phyloP scores from a whole-genome alignment of 2,329 filamentous ascomycete genomes.

The Penicillium expansum region DNA sequence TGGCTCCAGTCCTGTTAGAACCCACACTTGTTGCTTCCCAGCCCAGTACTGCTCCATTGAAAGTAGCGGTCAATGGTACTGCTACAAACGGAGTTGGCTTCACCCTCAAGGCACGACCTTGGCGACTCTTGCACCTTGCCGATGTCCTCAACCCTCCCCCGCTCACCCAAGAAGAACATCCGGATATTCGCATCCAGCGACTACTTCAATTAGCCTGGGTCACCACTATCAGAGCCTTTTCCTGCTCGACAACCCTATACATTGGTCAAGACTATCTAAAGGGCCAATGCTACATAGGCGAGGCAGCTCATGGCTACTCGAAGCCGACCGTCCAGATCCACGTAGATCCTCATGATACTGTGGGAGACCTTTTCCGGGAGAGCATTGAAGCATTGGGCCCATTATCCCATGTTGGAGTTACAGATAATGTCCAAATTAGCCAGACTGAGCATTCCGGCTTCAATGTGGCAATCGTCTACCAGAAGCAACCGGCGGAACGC shows the following conservation, averaged over 20 bases:
- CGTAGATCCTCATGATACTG: slow-evolving; percentile 10
- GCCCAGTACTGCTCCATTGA: not conserved
- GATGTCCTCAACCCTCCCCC: slow-evolving; percentile 4
- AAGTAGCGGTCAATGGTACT: not conserved
- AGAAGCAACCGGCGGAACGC: not conserved
- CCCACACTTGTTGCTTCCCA: not conserved
- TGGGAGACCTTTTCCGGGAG: slow-evolving; percentile 7
- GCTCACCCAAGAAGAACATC: not conserved
- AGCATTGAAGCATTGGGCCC: not conserved
- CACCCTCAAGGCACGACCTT: not conserved
- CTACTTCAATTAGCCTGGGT: slow-evolving; percentile 17
- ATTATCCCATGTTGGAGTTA: not conserved
- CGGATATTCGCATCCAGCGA: slow-evolving; percentile 14
- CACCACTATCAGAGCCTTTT: slow-evolving; percentile 3
- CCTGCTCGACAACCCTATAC: slow-evolving; percentile 10
- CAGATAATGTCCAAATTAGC: not conserved
- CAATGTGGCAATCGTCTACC: slow-evolving; percentile 7
- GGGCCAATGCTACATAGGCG: slow-evolving; percentile 11
- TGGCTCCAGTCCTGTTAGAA: slow-evolving; percentile 13
- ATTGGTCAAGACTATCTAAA: slow-evolving; percentile 10
- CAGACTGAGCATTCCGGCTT: not conserved
- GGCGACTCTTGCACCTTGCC: slow-evolving; percentile 7
- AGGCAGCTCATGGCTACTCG: not conserved
- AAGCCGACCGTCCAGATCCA: slow-evolving; percentile 8
- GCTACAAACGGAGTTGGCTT: not conserved